A percentile compares a stretch with the other conserved stretches of the same genome.
Conservation (phyloP, 2,329 filamentous ascomycete species). For the Colletotrichum tropicale region DNA sequence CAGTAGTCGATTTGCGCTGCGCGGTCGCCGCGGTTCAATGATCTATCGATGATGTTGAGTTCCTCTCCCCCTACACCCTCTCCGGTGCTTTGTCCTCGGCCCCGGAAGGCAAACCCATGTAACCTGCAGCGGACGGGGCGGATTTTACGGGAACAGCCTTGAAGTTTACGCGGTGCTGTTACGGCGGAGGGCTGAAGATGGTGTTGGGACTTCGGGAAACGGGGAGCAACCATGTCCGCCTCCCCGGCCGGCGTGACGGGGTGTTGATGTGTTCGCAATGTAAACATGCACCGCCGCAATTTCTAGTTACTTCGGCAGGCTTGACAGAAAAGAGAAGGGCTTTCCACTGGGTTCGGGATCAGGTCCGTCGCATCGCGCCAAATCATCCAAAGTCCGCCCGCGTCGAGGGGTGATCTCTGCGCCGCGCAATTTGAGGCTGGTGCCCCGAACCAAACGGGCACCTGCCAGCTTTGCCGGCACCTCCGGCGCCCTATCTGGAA, state of each 20-base stretch:
- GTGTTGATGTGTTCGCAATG: neutral
- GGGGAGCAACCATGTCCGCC: constrained; percentile 16
- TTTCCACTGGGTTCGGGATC: neutral
- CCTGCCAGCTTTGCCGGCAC: neutral
- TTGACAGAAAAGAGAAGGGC: neutral
- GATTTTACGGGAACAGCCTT: neutral
- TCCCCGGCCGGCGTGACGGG: neutral
- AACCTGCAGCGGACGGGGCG: neutral
- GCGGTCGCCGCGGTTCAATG: neutral
- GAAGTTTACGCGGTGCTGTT: neutral
- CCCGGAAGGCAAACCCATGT: neutral
- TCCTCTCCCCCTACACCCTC: neutral
- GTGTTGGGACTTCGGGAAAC: neutral
- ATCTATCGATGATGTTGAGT: neutral
- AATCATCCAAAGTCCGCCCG: neutral
- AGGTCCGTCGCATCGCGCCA: neutral
- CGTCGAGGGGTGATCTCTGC: neutral
- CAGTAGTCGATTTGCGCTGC: neutral
- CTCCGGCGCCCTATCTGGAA: neutral
- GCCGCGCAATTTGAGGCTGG: neutral
- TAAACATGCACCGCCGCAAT: constrained; percentile 5
- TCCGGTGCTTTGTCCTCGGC: neutral
- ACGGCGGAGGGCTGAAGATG: neutral
- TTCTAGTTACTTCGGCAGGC: neutral
- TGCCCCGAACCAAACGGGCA: neutral